Percentiles rank a stretch among this genome's conserved stretches.
phyloP scores from a whole-genome alignment of 805 yeast genomes.

The Scheffersomyces coipomensis region DNA sequence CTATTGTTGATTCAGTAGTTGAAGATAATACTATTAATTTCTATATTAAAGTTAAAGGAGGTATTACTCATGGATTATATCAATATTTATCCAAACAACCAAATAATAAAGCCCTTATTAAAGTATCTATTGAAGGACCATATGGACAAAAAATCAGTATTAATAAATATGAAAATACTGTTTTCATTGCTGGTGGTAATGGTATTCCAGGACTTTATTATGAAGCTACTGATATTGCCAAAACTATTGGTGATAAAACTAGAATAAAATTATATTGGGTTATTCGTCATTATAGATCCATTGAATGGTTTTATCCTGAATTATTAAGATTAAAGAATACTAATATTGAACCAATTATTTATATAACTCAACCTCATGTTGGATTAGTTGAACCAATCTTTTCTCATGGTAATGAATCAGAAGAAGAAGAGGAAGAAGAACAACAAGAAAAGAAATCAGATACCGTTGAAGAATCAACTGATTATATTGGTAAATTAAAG shows the following conservation, averaged over 20 bases:
- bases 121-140: slow-evolving; percentile 54
- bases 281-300: slow-evolving; percentile 51
- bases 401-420: slow-evolving; percentile 1
- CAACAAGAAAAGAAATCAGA: slow-evolving; percentile 4
- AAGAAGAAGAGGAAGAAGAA: slow-evolving; percentile 4
- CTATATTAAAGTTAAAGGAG: slow-evolving; percentile 50
- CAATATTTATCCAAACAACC: slow-evolving; percentile 23
- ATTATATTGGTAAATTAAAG: slow-evolving; percentile 9
- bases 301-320: slow-evolving; percentile 52
- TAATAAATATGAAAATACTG: slow-evolving; percentile 48
- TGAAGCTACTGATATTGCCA: slow-evolving; percentile 30
- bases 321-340: slow-evolving; percentile 22
- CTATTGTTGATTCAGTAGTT: slow-evolving; percentile 23
- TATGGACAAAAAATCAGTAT: slow-evolving; percentile 57
- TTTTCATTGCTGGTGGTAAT: slow-evolving; percentile 71
- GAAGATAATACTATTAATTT: slow-evolving; percentile 41
- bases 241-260: slow-evolving; percentile 30
- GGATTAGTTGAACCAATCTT: not conserved
- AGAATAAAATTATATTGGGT: slow-evolving; percentile 59
- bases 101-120: slow-evolving; percentile 24
- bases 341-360: slow-evolving; percentile 28
- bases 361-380: slow-evolving; percentile 26
- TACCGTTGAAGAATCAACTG: slow-evolving; percentile 1
- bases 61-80: slow-evolving; percentile 43
- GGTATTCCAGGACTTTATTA: slow-evolving; percentile 63